Evolutionary conservation across 768 basidiomycete species (phyloP).

Genomic region (Fistulinella prunicolor): DNA sequence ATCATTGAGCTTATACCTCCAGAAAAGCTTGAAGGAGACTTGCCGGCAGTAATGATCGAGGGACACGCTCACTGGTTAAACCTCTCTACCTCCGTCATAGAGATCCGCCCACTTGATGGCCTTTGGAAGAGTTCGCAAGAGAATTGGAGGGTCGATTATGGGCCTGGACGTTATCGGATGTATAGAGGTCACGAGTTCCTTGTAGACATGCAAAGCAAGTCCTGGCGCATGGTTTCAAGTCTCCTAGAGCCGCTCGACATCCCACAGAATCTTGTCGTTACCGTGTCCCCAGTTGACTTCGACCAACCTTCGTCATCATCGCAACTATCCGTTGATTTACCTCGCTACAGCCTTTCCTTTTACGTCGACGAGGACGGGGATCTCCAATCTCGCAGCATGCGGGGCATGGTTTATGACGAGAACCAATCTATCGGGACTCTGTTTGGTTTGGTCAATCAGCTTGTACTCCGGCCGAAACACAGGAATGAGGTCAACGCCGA

Average conservation of each 20-base stretch:
- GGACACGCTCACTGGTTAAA: background rate
- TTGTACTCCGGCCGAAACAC: background rate
- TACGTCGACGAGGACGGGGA: background rate
- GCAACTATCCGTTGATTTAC: background rate
- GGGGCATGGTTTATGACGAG: background rate
- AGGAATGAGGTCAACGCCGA: background rate
- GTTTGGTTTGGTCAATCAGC: background rate
- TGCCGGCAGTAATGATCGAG: background rate
- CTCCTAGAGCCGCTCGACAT: background rate
- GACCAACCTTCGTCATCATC: background rate
- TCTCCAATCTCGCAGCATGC: background rate
- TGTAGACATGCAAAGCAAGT: background rate
- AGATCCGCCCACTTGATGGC: background rate
- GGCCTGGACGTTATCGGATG: background rate
- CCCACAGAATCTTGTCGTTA: background rate
- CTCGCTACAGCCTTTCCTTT: background rate
- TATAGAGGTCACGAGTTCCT: background rate
- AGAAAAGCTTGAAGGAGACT: background rate
- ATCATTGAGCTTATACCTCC: background rate
- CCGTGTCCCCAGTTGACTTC: background rate
- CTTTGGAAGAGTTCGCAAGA: background rate
- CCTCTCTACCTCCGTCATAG: background rate
- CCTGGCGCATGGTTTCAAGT: background rate
- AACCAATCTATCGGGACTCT: background rate
- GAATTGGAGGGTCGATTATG: background rate